Evolutionary conservation across 768 basidiomycete genomes (phyloP).

Genomic region (Tulasnella sp.): DNA sequence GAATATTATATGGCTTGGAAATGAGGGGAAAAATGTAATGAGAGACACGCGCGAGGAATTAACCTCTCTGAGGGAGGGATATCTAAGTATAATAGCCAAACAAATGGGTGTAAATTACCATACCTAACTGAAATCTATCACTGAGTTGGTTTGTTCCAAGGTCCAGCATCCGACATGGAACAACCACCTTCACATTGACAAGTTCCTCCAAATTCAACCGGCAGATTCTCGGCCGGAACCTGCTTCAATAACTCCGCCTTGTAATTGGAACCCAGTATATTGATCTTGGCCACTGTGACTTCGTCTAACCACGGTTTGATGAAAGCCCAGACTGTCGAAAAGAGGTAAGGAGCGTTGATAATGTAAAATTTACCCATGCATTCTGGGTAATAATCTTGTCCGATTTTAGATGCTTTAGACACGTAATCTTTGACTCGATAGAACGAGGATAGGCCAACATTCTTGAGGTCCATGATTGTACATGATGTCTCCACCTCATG

Average conservation of each 20-base stretch:
- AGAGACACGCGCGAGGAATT: too few species aligned
- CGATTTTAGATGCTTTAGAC: conserved; percentile 55
- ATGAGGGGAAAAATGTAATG: too few species aligned
- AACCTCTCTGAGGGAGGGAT: too few species aligned
- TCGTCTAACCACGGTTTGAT: conserved; percentile 92
- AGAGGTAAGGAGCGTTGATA: conserved; percentile 92
- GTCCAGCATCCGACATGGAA: conserved; percentile 78
- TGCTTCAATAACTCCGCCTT: conserved; percentile 64
- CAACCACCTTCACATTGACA: conserved; percentile 73
- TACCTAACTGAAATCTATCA: too few species aligned
- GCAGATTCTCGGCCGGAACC: conserved; percentile 74
- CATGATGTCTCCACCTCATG: conserved; percentile 93
- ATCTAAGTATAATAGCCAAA: too few species aligned
- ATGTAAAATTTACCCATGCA: conserved; percentile 98
- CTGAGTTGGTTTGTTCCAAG: conserved; percentile 74
- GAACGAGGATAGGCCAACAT: conserved; percentile 55
- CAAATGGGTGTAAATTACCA: too few species aligned
- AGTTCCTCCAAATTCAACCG: conserved; percentile 68
- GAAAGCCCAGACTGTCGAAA: conserved; percentile 74
- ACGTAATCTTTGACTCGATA: conserved; percentile 91
- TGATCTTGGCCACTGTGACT: conserved; percentile 90
- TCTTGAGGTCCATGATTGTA: conserved; percentile 86
- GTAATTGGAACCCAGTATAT: conserved; percentile 68
- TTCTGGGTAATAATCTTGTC: conserved; percentile 86
- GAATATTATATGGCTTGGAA: too few species aligned